These are phyloP conservation scores for Sarocladium oryzae DNA, from an alignment of 2,329 filamentous ascomycete genomes.

Conservation along the genomic window DNA sequence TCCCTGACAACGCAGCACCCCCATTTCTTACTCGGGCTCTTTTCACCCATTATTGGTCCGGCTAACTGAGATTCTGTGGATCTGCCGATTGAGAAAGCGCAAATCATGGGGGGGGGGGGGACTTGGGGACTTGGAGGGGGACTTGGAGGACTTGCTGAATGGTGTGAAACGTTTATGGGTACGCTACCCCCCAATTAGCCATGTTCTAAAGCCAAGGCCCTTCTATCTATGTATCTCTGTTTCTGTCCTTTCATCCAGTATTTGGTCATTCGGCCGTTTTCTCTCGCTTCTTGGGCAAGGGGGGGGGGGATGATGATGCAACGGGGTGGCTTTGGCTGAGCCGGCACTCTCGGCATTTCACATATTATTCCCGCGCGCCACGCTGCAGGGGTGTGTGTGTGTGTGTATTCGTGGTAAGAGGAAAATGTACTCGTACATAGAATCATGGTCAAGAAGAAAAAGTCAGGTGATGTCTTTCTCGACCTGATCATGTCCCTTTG, in stretches of 20 bases:
- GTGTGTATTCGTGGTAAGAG: too few species aligned
- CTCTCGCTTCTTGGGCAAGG: too few species aligned
- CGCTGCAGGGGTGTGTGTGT: neutral
- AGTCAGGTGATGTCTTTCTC: neutral
- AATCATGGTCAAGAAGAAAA: neutral
- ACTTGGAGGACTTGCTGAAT: too few species aligned
- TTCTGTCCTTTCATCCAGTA: neutral
- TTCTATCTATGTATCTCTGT: too few species aligned
- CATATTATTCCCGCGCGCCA: slow-evolving; percentile 2
- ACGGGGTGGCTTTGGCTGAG: neutral
- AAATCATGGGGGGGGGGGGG: too few species aligned
- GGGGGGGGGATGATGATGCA: neutral
- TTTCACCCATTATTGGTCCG: neutral
- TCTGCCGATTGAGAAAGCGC: too few species aligned
- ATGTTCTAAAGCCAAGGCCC: too few species aligned
- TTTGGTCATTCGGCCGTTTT: too few species aligned
- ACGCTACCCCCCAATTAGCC: slow-evolving; percentile 6
- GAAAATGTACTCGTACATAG: too few species aligned
- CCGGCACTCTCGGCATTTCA: slow-evolving; percentile 4
- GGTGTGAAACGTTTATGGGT: too few species aligned
- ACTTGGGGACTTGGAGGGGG: neutral
- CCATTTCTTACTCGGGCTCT: neutral
- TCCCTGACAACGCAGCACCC: neutral
- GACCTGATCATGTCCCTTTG: neutral
- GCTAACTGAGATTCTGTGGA: neutral